Evolutionary conservation across 495 filamentous ascomycete species (phyloP), one percentile per base, ranked within the genome.

Genomic region (Aspergillus steynii): DNA sequence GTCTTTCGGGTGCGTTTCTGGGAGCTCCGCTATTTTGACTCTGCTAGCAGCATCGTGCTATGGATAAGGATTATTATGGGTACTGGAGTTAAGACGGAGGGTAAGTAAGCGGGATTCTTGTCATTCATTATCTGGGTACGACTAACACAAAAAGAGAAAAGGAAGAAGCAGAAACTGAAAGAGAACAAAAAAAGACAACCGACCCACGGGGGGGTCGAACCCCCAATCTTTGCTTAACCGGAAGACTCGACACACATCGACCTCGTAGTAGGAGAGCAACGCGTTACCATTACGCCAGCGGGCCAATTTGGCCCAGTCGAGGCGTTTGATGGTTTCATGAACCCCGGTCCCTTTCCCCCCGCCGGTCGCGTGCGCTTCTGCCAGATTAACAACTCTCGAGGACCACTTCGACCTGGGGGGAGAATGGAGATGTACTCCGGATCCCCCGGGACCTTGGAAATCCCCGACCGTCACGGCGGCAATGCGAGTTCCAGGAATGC

Each of bases 21-120:
- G 46, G 9, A 34, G 52, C 37, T 56, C 56, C 45, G 57, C 53
- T 34, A 29, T 12, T 55, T 52, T 55, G 55, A 54, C 50, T 53
- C 50, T 37, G 37, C 26, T 26, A 20, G 14, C 42, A 46, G 15
- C 15, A 7, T 15, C 42, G 42, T 46, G 20, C 20, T 20, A 20
- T 20, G 20, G 20, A 20, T 20, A 20, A 20, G 20, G 20, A 20
- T 20, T 20, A 20, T 20, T 20, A 20, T 20, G 20, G 20, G 20
- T 20, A 20, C 20, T 20, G 20, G 20, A 20, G 20, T 20, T 20
- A 20, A 20, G 20, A 20, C 20, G 20, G 20, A 20, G 20, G 20
- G 20, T 20, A 20, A 20, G 20, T 20, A 20, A 20, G 20, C 20
- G 20, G 20, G 20, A 20, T 20, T 20, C 20, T 20, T 20, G 20